Conservation (phyloP, 2,329 filamentous ascomycete genomes). For the Cyclaneusma minus region DNA sequence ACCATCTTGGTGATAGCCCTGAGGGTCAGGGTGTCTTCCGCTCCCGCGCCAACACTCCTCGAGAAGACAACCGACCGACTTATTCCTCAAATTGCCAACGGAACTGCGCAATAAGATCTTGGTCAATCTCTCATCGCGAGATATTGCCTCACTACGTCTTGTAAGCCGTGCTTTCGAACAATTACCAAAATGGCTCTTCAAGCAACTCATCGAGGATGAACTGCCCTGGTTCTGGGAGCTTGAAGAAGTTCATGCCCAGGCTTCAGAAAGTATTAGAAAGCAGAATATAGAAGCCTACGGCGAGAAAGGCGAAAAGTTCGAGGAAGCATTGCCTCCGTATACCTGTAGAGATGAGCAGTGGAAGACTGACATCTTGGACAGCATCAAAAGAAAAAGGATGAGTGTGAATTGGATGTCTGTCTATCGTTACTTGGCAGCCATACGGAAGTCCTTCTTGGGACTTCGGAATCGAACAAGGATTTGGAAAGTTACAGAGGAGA, state of each 20-base stretch:
- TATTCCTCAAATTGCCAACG: conserved; percentile 8
- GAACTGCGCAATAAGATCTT: conserved; percentile 11
- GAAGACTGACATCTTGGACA: too few relatives aligned
- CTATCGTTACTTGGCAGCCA: too few relatives aligned
- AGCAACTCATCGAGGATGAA: conserved; percentile 9
- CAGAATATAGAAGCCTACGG: background rate
- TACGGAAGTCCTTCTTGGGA: too few relatives aligned
- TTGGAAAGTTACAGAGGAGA: too few relatives aligned
- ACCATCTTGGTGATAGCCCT: conserved; percentile 1
- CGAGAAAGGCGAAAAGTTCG: too few relatives aligned
- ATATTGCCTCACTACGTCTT: conserved; percentile 12
- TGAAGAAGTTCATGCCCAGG: conserved; percentile 3
- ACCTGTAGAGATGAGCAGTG: too few relatives aligned
- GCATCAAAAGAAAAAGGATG: too few relatives aligned
- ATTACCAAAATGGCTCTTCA: conserved; percentile 10
- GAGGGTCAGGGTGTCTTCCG: conserved; percentile 1
- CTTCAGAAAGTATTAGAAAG: background rate
- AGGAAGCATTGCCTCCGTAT: too few relatives aligned
- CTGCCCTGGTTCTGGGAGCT: conserved; percentile 17
- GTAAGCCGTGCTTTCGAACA: conserved; percentile 10
- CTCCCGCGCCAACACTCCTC: background rate
- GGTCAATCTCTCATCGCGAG: conserved; percentile 7
- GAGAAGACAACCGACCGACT: conserved; percentile 3
- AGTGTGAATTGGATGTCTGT: too few relatives aligned
- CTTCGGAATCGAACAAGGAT: too few relatives aligned